These are phyloP conservation scores for Claviceps digitariae DNA, from an alignment of 2,329 filamentous ascomycete species.

Conservation along the genomic window DNA sequence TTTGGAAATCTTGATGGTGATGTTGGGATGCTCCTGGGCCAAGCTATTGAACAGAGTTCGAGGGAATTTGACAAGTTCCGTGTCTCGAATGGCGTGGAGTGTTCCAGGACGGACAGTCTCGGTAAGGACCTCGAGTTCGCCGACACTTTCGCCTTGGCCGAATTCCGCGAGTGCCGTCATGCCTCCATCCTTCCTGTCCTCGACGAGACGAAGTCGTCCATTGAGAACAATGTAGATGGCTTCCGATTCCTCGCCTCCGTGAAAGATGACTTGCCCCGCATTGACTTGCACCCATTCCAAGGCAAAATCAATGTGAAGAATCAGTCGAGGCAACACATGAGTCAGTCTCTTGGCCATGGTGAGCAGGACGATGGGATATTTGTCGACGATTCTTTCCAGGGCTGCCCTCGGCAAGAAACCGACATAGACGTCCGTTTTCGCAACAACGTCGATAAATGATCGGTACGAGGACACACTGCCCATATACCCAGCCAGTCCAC, in stretches of 20 bases:
- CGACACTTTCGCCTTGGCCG: conserved; percentile 94
- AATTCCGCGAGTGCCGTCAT: conserved; percentile 84
- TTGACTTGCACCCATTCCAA: conserved; percentile 97
- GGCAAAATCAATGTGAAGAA: conserved; percentile 95
- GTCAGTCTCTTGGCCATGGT: conserved; percentile 95
- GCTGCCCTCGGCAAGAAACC: conserved; percentile 80
- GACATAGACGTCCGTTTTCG: conserved; percentile 96
- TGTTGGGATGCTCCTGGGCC: conserved; percentile 90
- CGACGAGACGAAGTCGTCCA: conserved; percentile 71
- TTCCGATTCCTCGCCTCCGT: conserved; percentile 89
- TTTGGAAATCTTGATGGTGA: conserved; percentile 98
- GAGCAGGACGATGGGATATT: conserved; percentile 78
- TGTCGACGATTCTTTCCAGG: conserved; percentile 83
- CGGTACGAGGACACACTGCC: conserved; percentile 89
- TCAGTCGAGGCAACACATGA: conserved; percentile 72
- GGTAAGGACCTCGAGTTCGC: conserved; percentile 91
- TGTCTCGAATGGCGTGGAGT: conserved; percentile 89
- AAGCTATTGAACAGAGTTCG: conserved; percentile 95
- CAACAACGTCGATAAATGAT: conserved; percentile 92
- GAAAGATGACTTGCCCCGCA: conserved; percentile 87
- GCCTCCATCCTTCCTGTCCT: conserved; percentile 67
- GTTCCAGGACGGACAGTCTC: conserved; percentile 85
- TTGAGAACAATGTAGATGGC: conserved; percentile 98
- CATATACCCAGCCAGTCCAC: conserved; percentile 85
- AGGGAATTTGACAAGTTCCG: conserved; percentile 90